A percentile compares a stretch with the other conserved stretches of the same genome.
Conservation (phyloP, 164 flowering plant genomes). For the Liquidambar formosana region DNA sequence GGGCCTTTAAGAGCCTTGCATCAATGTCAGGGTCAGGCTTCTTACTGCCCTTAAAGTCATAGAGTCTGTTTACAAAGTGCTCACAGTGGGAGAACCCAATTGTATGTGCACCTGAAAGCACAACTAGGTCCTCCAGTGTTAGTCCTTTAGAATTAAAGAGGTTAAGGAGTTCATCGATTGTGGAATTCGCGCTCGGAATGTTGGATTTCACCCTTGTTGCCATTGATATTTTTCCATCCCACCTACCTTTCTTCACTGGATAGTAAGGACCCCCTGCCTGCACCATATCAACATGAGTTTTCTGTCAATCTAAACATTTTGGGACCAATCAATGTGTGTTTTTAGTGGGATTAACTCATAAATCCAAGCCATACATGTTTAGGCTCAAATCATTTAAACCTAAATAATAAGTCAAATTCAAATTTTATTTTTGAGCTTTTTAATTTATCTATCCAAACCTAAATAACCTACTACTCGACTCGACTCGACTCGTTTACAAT, state of each 20-base stretch:
- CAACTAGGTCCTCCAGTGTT: constrained; percentile 65
- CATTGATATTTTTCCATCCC: constrained; percentile 72
- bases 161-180: constrained; percentile 59
- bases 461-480: too few species aligned
- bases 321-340: too few species aligned
- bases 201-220: constrained; percentile 57
- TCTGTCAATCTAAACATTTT: too few species aligned
- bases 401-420: too few species aligned
- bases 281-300: too few species aligned
- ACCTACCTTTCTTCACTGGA: constrained; percentile 80
- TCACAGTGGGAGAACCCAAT: constrained; percentile 84
- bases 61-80: constrained; percentile 56
- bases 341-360: too few species aligned
- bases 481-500: too few species aligned
- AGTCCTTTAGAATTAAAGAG: constrained; percentile 79
- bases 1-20: constrained; percentile 60
- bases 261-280: constrained; percentile 94
- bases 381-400: too few species aligned
- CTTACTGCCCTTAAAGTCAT: constrained; percentile 50
- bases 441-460: too few species aligned
- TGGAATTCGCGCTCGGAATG: constrained; percentile 66
- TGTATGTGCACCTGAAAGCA: constrained; percentile 91
- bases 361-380: too few species aligned
- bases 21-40: constrained; percentile 72
- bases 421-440: too few species aligned